Percentiles rank a stretch among this genome's conserved stretches.
Evolutionary conservation across 371 early-diverging fungal species (phyloP).

Genomic region (Actinomortierella wolfii): DNA sequence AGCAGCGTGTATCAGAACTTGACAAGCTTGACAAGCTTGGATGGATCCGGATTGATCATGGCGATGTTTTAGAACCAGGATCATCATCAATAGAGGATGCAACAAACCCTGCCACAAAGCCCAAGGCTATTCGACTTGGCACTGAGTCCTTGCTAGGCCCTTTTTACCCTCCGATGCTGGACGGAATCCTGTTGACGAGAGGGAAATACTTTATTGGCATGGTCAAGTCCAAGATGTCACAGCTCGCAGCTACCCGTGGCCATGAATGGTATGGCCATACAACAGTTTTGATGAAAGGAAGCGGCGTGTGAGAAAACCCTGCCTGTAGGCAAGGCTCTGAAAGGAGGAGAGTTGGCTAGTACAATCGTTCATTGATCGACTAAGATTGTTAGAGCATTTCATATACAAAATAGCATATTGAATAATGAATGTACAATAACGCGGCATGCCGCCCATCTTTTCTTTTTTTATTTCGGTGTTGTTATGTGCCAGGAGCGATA

Average conservation of each 20-base stretch:
- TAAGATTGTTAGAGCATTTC: no score
- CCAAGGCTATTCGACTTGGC: slow-evolving; percentile 18
- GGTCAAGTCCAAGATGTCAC: slow-evolving; percentile 34
- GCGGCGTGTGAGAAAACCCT: no score
- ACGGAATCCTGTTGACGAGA: slow-evolving; percentile 30
- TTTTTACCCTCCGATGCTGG: slow-evolving; percentile 38
- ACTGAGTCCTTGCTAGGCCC: slow-evolving; percentile 23
- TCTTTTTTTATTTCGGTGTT: no score
- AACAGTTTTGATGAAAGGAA: slow-evolving; percentile 25
- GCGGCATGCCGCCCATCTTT: no score
- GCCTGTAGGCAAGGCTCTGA: no score
- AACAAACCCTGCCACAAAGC: no score
- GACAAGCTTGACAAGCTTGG: slow-evolving; percentile 28
- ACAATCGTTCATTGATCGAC: no score
- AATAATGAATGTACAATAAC: no score
- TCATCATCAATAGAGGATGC: no score
- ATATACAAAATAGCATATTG: no score
- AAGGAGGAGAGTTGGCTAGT: no score
- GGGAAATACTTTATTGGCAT: slow-evolving; percentile 41
- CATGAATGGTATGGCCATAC: slow-evolving; percentile 29
- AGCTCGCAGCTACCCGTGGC: slow-evolving; percentile 33
- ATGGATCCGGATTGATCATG: slow-evolving; percentile 38
- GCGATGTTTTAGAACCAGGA: slow-evolving; percentile 6
- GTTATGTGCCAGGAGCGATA: no score
- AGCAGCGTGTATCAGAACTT: slow-evolving; percentile 28